Evolutionary conservation across 2,329 filamentous ascomycete genomes (phyloP).

Genomic region (Chrysoporthe cubensis): DNA sequence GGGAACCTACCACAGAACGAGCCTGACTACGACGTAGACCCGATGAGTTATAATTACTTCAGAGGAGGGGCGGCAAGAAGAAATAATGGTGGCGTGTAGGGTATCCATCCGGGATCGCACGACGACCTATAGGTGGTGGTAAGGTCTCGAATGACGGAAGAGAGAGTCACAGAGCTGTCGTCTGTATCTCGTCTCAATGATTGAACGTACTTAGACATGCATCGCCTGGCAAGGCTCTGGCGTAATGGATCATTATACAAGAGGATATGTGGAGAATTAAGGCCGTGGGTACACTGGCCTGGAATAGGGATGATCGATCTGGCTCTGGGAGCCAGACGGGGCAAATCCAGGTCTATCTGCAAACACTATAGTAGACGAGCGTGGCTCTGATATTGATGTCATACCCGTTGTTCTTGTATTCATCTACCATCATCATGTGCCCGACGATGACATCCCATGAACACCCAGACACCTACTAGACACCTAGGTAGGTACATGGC

Average conservation of each 20-base stretch:
- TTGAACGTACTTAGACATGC: conserved; percentile 13
- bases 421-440: not conserved
- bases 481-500: no score
- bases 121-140: not conserved
- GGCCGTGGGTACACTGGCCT: not conserved
- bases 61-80: conserved; percentile 40
- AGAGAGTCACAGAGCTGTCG: not conserved
- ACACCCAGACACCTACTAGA: no score
- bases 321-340: not conserved
- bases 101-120: not conserved
- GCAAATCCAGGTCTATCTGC: not conserved
- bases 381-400: not conserved
- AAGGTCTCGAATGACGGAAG: not conserved
- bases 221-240: conserved; percentile 19
- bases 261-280: not conserved
- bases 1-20: conserved; percentile 62
- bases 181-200: conserved; percentile 5
- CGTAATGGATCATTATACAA: conserved; percentile 15
- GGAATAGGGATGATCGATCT: not conserved
- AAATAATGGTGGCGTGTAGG: conserved; percentile 17
- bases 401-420: not conserved
- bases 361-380: not conserved
- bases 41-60: conserved; percentile 62
- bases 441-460: no score
- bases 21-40: conserved; percentile 44